Percentiles rank a stretch among this genome's conserved stretches.
Evolutionary conservation across 2,329 filamentous ascomycete genomes (phyloP).

Genomic region (Diaporthe humulicola): DNA sequence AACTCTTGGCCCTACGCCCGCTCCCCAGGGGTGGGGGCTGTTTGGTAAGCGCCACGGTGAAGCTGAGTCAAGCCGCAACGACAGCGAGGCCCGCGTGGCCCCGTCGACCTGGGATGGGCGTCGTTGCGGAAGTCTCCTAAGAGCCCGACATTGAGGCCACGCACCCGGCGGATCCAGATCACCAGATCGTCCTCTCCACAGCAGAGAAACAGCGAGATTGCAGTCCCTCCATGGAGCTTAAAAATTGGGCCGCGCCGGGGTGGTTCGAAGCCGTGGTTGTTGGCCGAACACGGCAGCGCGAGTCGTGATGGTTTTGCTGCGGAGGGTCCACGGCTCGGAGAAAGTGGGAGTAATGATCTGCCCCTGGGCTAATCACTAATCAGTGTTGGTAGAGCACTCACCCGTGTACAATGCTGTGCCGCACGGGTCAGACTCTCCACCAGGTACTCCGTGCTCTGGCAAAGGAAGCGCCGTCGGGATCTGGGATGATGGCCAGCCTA

Average conservation of each 20-base stretch:
- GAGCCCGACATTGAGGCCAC: conserved; percentile 15
- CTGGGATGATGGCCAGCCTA: conserved; percentile 6
- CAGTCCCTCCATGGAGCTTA: conserved; percentile 16
- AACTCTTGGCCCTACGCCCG: conserved; percentile 1
- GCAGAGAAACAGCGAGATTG: conserved; percentile 10
- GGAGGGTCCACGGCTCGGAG: conserved; percentile 17
- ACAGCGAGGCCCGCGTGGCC: not conserved
- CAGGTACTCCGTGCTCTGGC: not conserved
- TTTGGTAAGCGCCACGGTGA: not conserved
- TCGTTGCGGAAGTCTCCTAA: conserved; percentile 17
- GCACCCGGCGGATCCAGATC: conserved; percentile 7
- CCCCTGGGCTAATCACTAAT: not conserved
- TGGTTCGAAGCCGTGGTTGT: not conserved
- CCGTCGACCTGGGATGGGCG: not conserved
- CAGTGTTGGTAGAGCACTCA: not conserved
- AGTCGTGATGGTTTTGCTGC: conserved; percentile 26
- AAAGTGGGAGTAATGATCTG: conserved; percentile 3
- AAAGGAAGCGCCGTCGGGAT: not conserved
- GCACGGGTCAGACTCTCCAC: not conserved
- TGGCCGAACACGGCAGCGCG: not conserved
- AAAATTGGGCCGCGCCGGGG: not conserved
- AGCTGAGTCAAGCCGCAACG: conserved; percentile 8
- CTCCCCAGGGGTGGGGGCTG: not conserved
- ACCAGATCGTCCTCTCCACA: conserved; percentile 19
- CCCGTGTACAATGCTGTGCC: not conserved